Evolutionary conservation across 139 green algal species (phyloP).

Genomic region (Monoraphidium neglectum): DNA sequence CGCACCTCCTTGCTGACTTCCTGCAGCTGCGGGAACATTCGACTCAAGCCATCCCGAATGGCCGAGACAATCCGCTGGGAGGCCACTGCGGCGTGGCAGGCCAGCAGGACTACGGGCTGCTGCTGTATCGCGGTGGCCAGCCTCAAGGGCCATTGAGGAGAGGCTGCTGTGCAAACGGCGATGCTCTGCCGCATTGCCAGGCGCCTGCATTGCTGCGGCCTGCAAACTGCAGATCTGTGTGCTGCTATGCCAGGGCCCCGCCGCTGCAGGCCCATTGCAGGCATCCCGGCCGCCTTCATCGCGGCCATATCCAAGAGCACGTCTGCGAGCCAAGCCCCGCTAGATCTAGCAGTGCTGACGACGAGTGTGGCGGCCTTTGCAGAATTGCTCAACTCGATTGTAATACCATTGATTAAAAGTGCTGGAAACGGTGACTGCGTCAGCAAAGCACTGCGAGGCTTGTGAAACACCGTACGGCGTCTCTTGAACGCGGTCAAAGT

Average conservation of each 20-base stretch:
- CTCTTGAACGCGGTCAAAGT: too few relatives aligned
- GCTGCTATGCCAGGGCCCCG: background rate
- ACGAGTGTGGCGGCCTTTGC: too few relatives aligned
- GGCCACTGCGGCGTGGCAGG: conserved; percentile 10
- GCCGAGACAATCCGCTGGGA: conserved; percentile 9
- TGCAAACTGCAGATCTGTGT: too few relatives aligned
- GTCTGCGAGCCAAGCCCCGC: too few relatives aligned
- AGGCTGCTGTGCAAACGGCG: conserved; percentile 1
- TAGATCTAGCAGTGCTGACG: too few relatives aligned
- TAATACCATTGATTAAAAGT: too few relatives aligned
- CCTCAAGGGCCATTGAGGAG: background rate
- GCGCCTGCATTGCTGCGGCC: background rate
- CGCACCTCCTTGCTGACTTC: conserved; percentile 24
- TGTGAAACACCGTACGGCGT: too few relatives aligned
- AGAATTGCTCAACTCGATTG: too few relatives aligned
- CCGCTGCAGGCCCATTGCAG: background rate
- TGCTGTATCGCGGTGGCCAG: conserved; percentile 23
- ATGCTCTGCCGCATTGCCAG: background rate
- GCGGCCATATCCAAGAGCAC: too few relatives aligned
- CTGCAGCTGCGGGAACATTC: conserved; percentile 34
- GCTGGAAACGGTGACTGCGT: too few relatives aligned
- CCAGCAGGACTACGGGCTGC: conserved; percentile 32
- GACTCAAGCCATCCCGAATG: conserved; percentile 23
- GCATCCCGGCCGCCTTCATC: background rate
- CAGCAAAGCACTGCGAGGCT: too few relatives aligned